Evolutionary conservation across 164 flowering plant genomes (phyloP), one percentile per base, ranked within the genome.

Genomic region (Chimonanthus salicifolius): DNA sequence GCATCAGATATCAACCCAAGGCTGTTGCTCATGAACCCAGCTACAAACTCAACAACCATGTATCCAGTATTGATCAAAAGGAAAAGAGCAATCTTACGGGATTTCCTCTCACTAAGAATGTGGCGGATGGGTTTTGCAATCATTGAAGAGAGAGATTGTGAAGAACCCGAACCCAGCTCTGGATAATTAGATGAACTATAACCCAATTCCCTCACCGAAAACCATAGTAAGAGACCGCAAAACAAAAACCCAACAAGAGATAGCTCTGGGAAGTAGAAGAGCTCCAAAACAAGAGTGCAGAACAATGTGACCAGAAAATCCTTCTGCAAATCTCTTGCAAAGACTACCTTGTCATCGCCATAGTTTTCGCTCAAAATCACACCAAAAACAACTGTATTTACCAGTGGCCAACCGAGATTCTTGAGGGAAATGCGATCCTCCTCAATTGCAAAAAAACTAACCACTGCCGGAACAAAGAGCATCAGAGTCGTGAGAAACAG

Each of bases 1-100:
- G 99, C 98, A 89, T 95, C 99, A n/a, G 99, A 95, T 78, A 95
- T 95, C 88, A 95, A 85, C 51, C 99, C 99, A 77, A 95, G 97
- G 77, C 99, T 95, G 66, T 95, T 95, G 76, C 92, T 92, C 98
- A 95, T 92, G 78, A 95, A 93, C 75, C 99, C 98, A 74, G 85
- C 94, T 49, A 84, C 92, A 76, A 95, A 95, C 78, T 95, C 99
- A 72, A 95, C 96, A 76, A 92, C 89, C 99, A 95, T 95, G 74
- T 95, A 95, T 33, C 76, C 88, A 0, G 97, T 87, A 74, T 95
- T 95, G 76, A 95, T 93, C 78, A 95, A 54, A 68, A 95, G 92
- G 64, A 95, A 93, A 47, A 95, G 89, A 4, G 97, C 99, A 81
- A 93, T 95, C 78, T 95, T 95, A 0, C 97, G 83, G 0, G 98